A percentile compares a stretch with the other conserved stretches of the same genome.
Evolutionary conservation across 768 basidiomycete genomes (phyloP).

Genomic region (Russula vinacea): DNA sequence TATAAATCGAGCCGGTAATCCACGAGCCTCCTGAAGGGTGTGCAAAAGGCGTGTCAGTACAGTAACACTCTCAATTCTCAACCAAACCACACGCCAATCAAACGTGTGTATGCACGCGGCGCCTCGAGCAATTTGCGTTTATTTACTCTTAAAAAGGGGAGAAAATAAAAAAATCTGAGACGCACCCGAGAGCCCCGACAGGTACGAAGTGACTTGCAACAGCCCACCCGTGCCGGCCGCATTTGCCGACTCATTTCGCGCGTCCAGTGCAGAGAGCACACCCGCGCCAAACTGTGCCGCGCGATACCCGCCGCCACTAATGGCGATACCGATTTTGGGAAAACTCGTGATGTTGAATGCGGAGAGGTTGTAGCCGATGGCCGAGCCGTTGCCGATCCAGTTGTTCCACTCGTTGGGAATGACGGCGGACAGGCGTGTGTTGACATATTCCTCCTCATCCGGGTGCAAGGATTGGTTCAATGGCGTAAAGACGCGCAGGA

Average conservation of each 20-base stretch:
- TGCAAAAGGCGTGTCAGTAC: background rate
- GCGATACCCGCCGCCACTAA: slow-evolving; percentile 69
- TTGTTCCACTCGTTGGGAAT: slow-evolving; percentile 51
- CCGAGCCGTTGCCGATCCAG: slow-evolving; percentile 57
- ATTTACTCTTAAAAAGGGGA: no score
- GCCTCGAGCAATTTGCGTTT: no score
- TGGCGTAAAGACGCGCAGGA: slow-evolving; percentile 52
- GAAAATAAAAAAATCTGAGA: no score
- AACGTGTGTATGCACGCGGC: background rate
- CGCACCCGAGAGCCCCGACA: slow-evolving; percentile 61
- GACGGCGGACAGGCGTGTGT: slow-evolving; percentile 41
- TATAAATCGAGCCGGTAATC: slow-evolving; percentile 58
- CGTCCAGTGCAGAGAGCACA: slow-evolving; percentile 56
- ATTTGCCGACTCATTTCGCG: slow-evolving; percentile 56
- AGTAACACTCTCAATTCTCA: background rate
- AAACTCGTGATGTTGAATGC: slow-evolving; percentile 41
- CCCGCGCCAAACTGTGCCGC: slow-evolving; percentile 66
- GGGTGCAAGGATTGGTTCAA: slow-evolving; percentile 51
- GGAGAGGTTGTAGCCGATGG: slow-evolving; percentile 52
- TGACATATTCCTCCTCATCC: slow-evolving; percentile 48
- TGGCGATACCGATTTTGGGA: slow-evolving; percentile 58
- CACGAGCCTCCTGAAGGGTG: slow-evolving; percentile 56
- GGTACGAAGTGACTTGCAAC: slow-evolving; percentile 67
- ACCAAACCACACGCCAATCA: background rate
- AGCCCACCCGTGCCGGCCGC: slow-evolving; percentile 62